Base-by-base conservation (phyloP, 1,284 basidiomycete species). In the Austropuccinia psidii region DNA sequence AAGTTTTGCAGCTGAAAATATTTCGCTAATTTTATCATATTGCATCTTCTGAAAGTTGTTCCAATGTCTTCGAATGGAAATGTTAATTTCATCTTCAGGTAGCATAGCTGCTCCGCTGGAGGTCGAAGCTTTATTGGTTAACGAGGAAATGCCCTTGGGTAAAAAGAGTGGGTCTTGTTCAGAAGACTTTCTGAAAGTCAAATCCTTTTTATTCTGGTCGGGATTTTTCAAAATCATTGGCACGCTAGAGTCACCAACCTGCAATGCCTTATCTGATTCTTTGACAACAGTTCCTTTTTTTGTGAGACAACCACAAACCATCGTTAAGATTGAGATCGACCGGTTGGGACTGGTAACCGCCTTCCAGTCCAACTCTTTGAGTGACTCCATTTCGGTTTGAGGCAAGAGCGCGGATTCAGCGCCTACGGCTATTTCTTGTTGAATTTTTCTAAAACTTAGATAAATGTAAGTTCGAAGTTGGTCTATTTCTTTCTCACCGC, bases 371-470 rank as follows among this genome's bases (percentile, higher is more conserved):
- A n/a, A n/a, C n/a, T n/a, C n/a, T n/a, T n/a, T n/a, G n/a, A n/a
- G n/a, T n/a, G n/a, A n/a, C n/a, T n/a, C n/a, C n/a, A n/a, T n/a
- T 50, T 50, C 47, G 8, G 21, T 50, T 50, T 50, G 47, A 50
- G 21, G 21, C 8, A 50, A 50, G 13, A 27, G 29, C 29, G 21
- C 47, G 29, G 8, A n/a, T 19, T 50, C 21, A n/a, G 21, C 47
- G 29, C 47, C 47, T n/a, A 50, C 13, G 8, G 21, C 47, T n/a
- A 50, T 8, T 0, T 50, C 47, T 50, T 69, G 50, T n/a, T 74
- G 75, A 17, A 80, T 77, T 43, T 80, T 79, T 24, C 75, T 68
- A 45, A 80, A 78, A 3, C 78, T 76, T 3, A 74, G 47, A n/a
- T 61, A 54, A 50, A 64, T 75, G 74, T 77, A 77, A 37, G 77